Conservation (phyloP, 2,329 filamentous ascomycete species). For the Fusarium metavorans region DNA sequence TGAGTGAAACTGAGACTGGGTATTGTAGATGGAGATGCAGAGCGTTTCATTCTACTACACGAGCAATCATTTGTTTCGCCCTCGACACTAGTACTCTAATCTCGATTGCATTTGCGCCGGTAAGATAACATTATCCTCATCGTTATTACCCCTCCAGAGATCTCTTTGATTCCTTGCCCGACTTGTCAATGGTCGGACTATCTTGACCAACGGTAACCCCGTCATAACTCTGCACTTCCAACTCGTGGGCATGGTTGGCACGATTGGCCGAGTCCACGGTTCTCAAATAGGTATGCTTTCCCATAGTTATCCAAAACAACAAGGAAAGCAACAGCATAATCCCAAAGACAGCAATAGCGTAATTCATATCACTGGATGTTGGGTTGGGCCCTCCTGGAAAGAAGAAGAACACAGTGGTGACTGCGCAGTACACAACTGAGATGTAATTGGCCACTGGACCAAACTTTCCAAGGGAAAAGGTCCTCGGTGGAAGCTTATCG, state of each 20-base stretch:
- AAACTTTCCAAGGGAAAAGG: neutral
- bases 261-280: neutral
- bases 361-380: neutral
- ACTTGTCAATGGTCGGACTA: neutral
- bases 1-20: neutral
- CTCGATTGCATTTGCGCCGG: neutral
- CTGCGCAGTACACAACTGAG: neutral
- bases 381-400: neutral
- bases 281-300: neutral
- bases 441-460: neutral
- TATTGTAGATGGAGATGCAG: neutral
- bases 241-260: neutral
- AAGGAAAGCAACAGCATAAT: neutral
- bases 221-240: neutral
- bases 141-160: neutral
- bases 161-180: neutral
- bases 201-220: neutral
- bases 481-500: neutral
- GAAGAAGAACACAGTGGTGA: neutral
- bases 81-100: neutral
- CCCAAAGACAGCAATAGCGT: neutral
- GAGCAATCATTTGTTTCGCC: neutral
- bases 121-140: neutral
- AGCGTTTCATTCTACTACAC: neutral
- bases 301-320: neutral